Percentiles rank a stretch among this genome's conserved stretches.
Conservation (phyloP, 2,329 filamentous ascomycete genomes). For the Aureobasidium zeae region DNA sequence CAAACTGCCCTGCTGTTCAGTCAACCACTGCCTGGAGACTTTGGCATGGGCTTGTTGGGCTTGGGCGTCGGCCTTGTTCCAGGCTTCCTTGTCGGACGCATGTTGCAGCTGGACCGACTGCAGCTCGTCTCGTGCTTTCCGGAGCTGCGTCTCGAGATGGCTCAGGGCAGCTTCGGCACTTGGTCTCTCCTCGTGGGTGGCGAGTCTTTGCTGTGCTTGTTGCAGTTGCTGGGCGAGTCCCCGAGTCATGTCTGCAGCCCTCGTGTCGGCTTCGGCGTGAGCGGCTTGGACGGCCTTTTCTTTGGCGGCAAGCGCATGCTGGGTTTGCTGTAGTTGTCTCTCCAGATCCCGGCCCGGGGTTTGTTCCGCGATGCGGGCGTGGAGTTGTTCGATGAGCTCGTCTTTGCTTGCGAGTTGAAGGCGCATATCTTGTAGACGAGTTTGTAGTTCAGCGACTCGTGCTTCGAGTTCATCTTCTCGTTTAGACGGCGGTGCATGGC, state of each 20-base stretch:
- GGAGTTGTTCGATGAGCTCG: constrained; percentile 1
- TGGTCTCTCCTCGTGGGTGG: constrained; percentile 14
- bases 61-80: constrained; percentile 4
- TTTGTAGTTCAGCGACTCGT: not conserved
- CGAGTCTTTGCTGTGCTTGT: constrained; percentile 6
- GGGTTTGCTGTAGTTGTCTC: constrained; percentile 7
- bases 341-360: not conserved
- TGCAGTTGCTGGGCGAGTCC: constrained; percentile 3
- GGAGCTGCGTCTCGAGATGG: constrained; percentile 4
- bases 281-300: not conserved
- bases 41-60: not conserved
- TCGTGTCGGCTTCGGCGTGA: constrained; percentile 6
- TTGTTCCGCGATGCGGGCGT: not conserved
- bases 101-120: constrained; percentile 20
- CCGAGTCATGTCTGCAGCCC: constrained; percentile 12
- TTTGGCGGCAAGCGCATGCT: constrained; percentile 1
- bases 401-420: not conserved
- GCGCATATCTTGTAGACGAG: not conserved
- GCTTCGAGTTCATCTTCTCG: constrained; percentile 17
- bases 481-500: constrained; percentile 15
- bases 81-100: not conserved
- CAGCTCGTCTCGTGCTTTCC: constrained; percentile 14
- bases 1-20: not conserved
- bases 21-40: not conserved
- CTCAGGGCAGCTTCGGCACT: not conserved